Percentiles rank a stretch among this genome's conserved stretches.
These are phyloP conservation scores for Aspergillus phoenicis DNA, from an alignment of 2,329 filamentous ascomycete genomes.

Conservation along the genomic window DNA sequence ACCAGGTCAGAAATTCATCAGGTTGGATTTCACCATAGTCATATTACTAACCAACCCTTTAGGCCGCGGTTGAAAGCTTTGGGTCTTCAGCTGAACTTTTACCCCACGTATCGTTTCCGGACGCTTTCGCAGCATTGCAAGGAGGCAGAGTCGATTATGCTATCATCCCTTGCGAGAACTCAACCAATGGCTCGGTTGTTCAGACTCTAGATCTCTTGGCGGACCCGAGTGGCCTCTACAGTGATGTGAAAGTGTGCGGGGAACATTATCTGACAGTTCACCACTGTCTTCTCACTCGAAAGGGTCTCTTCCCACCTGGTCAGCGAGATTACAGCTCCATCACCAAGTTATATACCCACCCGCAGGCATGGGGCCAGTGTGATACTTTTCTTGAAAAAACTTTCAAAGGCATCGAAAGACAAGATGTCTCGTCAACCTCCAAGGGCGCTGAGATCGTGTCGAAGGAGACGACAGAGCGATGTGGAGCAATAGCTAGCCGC, in stretches of 20 bases:
- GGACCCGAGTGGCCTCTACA: conserved; percentile 66
- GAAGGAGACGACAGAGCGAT: conserved; percentile 58
- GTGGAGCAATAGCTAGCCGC: conserved; percentile 76
- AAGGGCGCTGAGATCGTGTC: conserved; percentile 76
- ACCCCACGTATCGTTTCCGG: conserved; percentile 48
- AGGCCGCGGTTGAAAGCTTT: conserved; percentile 60
- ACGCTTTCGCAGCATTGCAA: conserved; percentile 81
- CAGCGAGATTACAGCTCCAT: conserved; percentile 58
- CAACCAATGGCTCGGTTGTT: conserved; percentile 87
- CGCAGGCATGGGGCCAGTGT: conserved; percentile 94
- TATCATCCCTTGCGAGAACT: conserved; percentile 94
- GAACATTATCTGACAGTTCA: conserved; percentile 87
- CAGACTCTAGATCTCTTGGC: conserved; percentile 88
- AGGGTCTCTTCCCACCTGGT: conserved; percentile 26
- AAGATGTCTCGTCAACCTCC: conserved; percentile 84
- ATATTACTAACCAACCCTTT: conserved; percentile 22
- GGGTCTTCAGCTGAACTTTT: conserved; percentile 36
- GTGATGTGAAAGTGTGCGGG: conserved; percentile 72
- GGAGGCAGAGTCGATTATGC: conserved; percentile 66
- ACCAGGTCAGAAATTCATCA: conserved; percentile 57
- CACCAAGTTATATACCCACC: conserved; percentile 83
- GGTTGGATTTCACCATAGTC: conserved; percentile 12
- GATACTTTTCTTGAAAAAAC: conserved; percentile 69
- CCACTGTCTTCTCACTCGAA: conserved; percentile 73
- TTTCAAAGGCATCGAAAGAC: conserved; percentile 73